Base-by-base conservation (phyloP, 2,329 filamentous ascomycete genomes). In the Chalara sp. region DNA sequence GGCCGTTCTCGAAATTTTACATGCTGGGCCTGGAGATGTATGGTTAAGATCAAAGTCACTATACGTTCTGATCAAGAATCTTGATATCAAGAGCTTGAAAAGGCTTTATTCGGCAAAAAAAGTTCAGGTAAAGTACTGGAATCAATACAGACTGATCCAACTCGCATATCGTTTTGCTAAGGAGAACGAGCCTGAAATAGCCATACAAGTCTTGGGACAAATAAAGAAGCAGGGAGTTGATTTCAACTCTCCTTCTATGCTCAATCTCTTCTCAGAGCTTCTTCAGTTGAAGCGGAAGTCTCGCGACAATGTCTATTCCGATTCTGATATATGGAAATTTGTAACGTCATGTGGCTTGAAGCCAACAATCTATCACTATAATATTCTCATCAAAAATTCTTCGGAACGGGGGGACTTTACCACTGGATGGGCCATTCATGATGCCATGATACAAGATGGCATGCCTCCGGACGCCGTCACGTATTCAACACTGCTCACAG, bases 311-410 rank as follows among this genome's bases (percentile, higher is more conserved):
- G 65, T 72, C 37, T 67, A 73, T n/a, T 71, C 74, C 21, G 76
- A 76, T 30, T 72, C 79, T 7, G 67, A 73, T 5, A 69, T 84
- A 5, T 76, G 84, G 28, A 70, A 78, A 48, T 65, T 69, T 6
- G 72, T 90, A 47, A 65, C 86, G 8, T 69, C 76, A 21, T 67
- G 76, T n/a, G 86, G 84, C 1, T 69, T 87, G 45, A 70, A 72
- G 21, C 80, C 86, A 29, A 86, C 87, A 56, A 68, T 79, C 11
- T 70, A 81, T 51, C 75, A 76, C 8, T 80, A 86, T 61, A 86
- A 85, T 12, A 75, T 86, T 43, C 70, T 89, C 52, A 78, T 96
- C 49, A 76, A 81, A 39, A 87, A 89, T 52, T 81, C 90, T 12
- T 80, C 86, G 59, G 72, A 81, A 52, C 78, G 75, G n/a, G 76